Conservation (phyloP, 148 eudicot genomes). For the Diospyros kaki region DNA sequence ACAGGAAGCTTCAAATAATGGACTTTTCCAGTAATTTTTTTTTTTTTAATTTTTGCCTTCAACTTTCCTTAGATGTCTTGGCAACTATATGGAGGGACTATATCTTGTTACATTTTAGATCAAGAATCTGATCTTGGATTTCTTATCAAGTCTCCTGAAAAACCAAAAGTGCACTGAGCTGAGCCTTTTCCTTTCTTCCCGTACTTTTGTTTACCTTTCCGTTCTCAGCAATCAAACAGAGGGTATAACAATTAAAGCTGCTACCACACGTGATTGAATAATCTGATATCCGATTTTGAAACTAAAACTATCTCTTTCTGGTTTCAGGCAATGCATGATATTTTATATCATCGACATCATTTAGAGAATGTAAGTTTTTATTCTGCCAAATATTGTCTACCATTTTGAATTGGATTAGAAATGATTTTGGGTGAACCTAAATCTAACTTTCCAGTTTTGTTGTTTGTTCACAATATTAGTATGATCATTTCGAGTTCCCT, state of each 20-base stretch:
- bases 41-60: too few species aligned
- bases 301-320: constrained; percentile 8
- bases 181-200: not conserved
- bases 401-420: not conserved
- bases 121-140: not conserved
- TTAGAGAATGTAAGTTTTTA: constrained; percentile 53
- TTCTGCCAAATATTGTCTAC: not conserved
- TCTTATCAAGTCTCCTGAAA: not conserved
- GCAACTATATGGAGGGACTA: not conserved
- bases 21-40: too few species aligned
- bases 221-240: not conserved
- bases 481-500: constrained; percentile 98
- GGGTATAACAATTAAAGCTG: constrained; percentile 9
- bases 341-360: constrained; percentile 74
- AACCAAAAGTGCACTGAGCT: not conserved
- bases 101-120: too few species aligned
- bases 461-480: constrained; percentile 37
- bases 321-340: constrained; percentile 90
- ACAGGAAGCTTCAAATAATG: too few species aligned
- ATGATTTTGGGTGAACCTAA: not conserved
- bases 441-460: constrained; percentile 12
- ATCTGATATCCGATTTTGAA: constrained; percentile 3
- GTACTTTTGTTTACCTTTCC: not conserved
- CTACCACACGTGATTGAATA: not conserved
- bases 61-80: not conserved